Evolutionary conservation across 2,329 filamentous ascomycete species (phyloP).

Genomic region (Dactylonectria estremocensis): DNA sequence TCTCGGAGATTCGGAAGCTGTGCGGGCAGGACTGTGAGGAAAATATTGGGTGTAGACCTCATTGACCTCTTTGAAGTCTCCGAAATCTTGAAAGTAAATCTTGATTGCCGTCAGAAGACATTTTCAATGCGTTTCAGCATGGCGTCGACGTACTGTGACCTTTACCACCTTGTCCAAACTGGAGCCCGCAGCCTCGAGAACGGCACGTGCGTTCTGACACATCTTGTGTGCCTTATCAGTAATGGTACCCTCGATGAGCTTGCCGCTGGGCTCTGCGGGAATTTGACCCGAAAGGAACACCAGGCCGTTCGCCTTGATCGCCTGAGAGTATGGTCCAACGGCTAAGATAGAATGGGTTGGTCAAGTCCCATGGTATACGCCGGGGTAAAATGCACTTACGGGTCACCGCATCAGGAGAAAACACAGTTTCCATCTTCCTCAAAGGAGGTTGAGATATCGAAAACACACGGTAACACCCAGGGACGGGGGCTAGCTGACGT

Average conservation of each 20-base stretch:
- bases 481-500: too few relatives aligned
- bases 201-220: constrained; percentile 14
- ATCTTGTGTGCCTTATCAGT: constrained; percentile 7
- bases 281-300: constrained; percentile 17
- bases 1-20: not conserved
- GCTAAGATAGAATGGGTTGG: not conserved
- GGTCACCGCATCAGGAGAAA: too few relatives aligned
- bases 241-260: constrained; percentile 5
- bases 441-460: too few relatives aligned
- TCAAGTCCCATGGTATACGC: too few relatives aligned
- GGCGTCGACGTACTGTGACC: constrained; percentile 2
- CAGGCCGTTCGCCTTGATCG: not conserved
- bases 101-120: too few relatives aligned
- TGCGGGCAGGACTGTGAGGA: constrained; percentile 13
- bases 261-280: constrained; percentile 4
- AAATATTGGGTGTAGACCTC: constrained; percentile 17
- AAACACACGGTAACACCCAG: too few relatives aligned
- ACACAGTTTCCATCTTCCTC: too few relatives aligned
- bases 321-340: too few relatives aligned
- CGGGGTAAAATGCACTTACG: not conserved
- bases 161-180: constrained; percentile 15
- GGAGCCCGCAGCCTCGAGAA: constrained; percentile 7
- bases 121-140: not conserved
- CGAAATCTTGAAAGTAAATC: not conserved
- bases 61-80: constrained; percentile 14